Percentiles rank a stretch among this genome's conserved stretches.
Evolutionary conservation across 1,284 basidiomycete species (phyloP).

Genomic region (Porodaedalea pini): DNA sequence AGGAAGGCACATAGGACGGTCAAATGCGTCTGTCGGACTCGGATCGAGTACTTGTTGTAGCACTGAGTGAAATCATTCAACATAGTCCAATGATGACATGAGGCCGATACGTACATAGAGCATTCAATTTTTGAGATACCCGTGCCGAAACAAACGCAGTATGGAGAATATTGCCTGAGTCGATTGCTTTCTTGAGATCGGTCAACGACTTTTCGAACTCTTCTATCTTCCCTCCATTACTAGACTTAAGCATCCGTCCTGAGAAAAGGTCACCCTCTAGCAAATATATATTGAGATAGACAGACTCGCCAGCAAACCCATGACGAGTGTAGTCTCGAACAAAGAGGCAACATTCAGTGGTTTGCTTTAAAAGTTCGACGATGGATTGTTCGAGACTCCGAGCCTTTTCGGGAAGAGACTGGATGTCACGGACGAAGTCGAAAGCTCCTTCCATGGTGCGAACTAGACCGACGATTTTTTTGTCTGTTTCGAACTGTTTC

Average conservation of each 20-base stretch:
- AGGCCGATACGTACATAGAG: too few species aligned
- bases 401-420: background rate
- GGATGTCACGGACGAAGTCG: background rate
- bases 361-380: background rate
- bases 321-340: too few species aligned
- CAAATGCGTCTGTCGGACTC: background rate
- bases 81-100: too few species aligned
- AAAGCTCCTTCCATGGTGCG: background rate
- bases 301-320: background rate
- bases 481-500: background rate
- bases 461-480: background rate
- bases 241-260: background rate
- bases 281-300: background rate
- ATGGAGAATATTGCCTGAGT: background rate
- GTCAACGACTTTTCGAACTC: background rate
- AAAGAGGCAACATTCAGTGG: background rate
- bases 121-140: background rate
- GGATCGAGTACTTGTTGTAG: background rate
- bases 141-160: background rate
- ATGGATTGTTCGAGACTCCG: background rate
- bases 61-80: background rate
- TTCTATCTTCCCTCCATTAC: background rate
- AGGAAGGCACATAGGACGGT: constrained; percentile 3
- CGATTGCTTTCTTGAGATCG: background rate
- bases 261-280: background rate